Base-by-base conservation (phyloP, 352 stramenopile genomes). In the Globisporangium nunn region DNA sequence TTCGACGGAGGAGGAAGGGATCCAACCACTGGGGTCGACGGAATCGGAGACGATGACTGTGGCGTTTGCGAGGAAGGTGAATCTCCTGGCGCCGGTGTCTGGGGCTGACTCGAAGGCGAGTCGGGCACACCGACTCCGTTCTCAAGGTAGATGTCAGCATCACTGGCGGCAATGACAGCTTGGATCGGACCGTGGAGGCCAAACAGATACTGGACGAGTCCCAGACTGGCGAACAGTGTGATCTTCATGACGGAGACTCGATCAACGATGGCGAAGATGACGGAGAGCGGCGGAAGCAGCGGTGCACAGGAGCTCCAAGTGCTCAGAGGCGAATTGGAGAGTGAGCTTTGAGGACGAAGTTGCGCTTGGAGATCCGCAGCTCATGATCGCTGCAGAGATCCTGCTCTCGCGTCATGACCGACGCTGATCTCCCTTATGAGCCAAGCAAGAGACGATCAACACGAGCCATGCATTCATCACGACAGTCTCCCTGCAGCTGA, bases 211-310 rank as follows among this genome's bases (percentile, higher is more conserved):
- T 44, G 50, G 3, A 54, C 8, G 17, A 54, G 35, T 23, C 50
- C 50, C 6, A 54, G 33, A 11, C 31, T 33, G 17, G 40, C 17
- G 35, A 54, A 23, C n/a, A 54, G 33, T 33, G 33, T 17, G 11
- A 54, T 47, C 50, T 54, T 54, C 50, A 54, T 54, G 35, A 12
- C 18, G 50, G 33, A 46, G 18, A 40, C 18, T 47, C 35, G 23
- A 7, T 23, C 44, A 17, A 28, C 35, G 12, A 37, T 14, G 15
- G 10, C 6, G 23, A 23, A 23, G 23, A 23, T 23, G 23, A 37
- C n/a, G 11, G 7, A 10, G 37, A 35, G n/a, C 41, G 41, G 8
- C 14, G 41, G 3, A 1, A 35, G 50, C 35, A 15, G 39, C 8
- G 10, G 35, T 23, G 50, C 10, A 3, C 17, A 28, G 31, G 37